These are phyloP conservation scores for Mycena latifolia DNA, from an alignment of 768 basidiomycete genomes.

Conservation along the genomic window DNA sequence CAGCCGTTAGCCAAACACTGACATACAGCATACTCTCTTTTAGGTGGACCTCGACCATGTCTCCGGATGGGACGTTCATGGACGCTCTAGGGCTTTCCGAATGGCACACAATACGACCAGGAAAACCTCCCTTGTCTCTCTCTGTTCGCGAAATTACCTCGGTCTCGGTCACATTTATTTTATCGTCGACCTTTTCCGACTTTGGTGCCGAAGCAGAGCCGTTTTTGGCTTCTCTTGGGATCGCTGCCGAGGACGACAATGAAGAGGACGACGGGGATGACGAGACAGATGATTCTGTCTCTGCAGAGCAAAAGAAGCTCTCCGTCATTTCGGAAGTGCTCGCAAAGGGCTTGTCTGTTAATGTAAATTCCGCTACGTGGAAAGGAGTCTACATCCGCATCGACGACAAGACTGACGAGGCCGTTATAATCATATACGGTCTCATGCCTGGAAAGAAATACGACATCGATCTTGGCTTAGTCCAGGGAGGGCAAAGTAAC, in stretches of 20 bases:
- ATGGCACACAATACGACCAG: constrained; percentile 85
- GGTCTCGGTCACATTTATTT: constrained; percentile 85
- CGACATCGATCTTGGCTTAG: constrained; percentile 87
- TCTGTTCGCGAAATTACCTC: constrained; percentile 86
- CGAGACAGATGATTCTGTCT: constrained; percentile 44
- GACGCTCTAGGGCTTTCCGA: constrained; percentile 41
- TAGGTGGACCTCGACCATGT: constrained; percentile 37
- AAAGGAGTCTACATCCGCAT: constrained; percentile 83
- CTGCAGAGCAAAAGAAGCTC: constrained; percentile 42
- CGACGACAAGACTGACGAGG: constrained; percentile 86
- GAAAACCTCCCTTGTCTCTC: constrained; percentile 78
- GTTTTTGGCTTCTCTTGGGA: constrained; percentile 56
- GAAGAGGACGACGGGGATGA: constrained; percentile 52
- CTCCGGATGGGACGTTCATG: constrained; percentile 39
- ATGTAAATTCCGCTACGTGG: constrained; percentile 86
- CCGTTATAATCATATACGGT: constrained; percentile 91
- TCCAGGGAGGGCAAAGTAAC: constrained; percentile 65
- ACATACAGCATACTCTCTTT: background rate
- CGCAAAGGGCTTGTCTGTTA: constrained; percentile 80
- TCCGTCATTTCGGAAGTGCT: constrained; percentile 75
- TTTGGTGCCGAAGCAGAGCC: constrained; percentile 52
- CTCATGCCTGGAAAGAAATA: constrained; percentile 91
- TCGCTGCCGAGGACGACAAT: constrained; percentile 47
- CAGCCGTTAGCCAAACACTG: too few relatives aligned
- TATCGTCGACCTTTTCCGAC: constrained; percentile 66